Base-by-base conservation (phyloP, 2,329 filamentous ascomycete genomes). In the Tolypocladium tundrense region DNA sequence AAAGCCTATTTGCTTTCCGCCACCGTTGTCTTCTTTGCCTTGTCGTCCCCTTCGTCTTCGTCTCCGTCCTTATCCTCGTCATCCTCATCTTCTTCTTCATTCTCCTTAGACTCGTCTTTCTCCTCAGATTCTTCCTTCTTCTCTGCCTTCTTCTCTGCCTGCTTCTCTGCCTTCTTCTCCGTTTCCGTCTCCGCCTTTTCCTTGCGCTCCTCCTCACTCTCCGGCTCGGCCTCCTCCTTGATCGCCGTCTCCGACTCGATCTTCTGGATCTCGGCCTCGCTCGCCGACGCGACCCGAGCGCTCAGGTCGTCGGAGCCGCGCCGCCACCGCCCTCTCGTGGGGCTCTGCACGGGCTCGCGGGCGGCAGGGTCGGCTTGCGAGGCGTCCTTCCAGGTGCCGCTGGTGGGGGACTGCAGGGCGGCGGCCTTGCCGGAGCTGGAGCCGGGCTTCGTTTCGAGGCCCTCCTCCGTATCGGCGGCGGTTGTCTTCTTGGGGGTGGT, bases 251-350 rank as follows among this genome's bases (percentile, higher is more conserved):
- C 71, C 31, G 31, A 33, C 9, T 33, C 31, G 7, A 33, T 33
- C 11, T 69, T 72, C 31, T 73, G 69, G 56, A 74, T 74, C 62
- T 76, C 70, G 54, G 72, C 73, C 11, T 68, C 55, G 14, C 70
- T 70, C n/a, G 68, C 73, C 7, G 62, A 65, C 24, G 62, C 65
- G 16, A 75, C 64, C 5, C 62, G 58, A 3, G 72, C 67, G 2
- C 73, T 74, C 61, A 66, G 64, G 54, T 70, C 50, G 7, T 7
- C 24, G 24, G 57, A 62, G 8, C 21, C 35, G 11, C 35, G 54
- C 42, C 59, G 53, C 60, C 61, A 62, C 31, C 59, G 57, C 7
- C 60, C 60, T 21, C 35, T 63, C 40, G 51, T 58, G 14, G 59
- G 59, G 40, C 61, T 63, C 50, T 63, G 60, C 10, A 56, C 53